Percentiles rank a stretch among this genome's conserved stretches.
Evolutionary conservation across 2,329 filamentous ascomycete genomes (phyloP).

Genomic region (Didymella arachidicola): DNA sequence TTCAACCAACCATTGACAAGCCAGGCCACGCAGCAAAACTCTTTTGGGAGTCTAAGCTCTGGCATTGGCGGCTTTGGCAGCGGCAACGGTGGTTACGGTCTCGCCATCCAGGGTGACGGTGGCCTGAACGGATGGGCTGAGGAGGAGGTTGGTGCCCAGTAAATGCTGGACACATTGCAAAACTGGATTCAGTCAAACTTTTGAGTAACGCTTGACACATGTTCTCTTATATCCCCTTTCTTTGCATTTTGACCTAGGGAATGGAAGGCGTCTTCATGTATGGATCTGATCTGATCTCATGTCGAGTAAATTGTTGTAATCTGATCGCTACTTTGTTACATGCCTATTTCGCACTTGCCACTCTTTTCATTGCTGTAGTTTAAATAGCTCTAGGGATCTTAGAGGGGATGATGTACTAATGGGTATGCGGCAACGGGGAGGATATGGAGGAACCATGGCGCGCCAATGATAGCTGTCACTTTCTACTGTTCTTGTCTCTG

Average conservation of each 20-base stretch:
- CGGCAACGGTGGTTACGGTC: constrained; percentile 63
- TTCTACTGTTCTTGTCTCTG: not conserved
- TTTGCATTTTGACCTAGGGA: constrained; percentile 26
- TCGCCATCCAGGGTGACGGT: constrained; percentile 66
- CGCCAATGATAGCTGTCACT: constrained; percentile 12
- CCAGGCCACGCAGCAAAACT: constrained; percentile 53
- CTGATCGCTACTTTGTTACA: constrained; percentile 23
- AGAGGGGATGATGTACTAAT: constrained; percentile 16
- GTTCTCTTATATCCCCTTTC: constrained; percentile 27
- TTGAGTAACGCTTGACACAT: constrained; percentile 11
- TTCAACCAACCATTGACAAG: constrained; percentile 56
- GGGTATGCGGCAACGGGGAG: constrained; percentile 5
- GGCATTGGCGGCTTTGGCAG: constrained; percentile 65
- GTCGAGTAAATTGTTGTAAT: constrained; percentile 36
- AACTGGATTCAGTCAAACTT: constrained; percentile 5
- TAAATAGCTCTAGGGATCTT: constrained; percentile 36
- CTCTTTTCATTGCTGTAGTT: constrained; percentile 34
- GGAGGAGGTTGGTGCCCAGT: constrained; percentile 67
- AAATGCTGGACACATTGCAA: constrained; percentile 18
- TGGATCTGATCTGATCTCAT: constrained; percentile 24
- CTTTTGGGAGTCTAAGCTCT: constrained; percentile 66
- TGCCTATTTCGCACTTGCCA: constrained; percentile 29
- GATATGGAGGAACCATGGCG: not conserved
- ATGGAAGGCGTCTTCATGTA: constrained; percentile 20
- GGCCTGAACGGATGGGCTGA: constrained; percentile 69